phyloP scores from a whole-genome alignment of 1,284 basidiomycete genomes.

The Puccinia hordei region DNA sequence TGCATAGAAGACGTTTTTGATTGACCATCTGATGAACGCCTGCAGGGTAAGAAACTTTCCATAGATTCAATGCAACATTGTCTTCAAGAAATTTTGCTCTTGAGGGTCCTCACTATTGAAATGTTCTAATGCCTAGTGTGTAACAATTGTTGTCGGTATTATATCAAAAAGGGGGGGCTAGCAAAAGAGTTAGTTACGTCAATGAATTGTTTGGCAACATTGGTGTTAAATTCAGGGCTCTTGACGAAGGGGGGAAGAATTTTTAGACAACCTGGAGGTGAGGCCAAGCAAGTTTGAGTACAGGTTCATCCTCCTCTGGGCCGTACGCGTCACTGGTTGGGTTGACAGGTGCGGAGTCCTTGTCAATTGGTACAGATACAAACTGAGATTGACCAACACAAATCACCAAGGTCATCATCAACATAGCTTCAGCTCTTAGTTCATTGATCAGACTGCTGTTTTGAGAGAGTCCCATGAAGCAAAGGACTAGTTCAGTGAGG shows the following conservation, averaged over 20 bases:
- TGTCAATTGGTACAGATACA: conserved; percentile 95
- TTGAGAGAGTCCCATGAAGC: conserved; percentile 75
- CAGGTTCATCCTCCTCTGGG: conserved; percentile 98
- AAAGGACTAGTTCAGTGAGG: conserved; percentile 86
- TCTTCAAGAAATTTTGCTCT: conserved; percentile 99
- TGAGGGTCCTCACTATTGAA: conserved; percentile 99
- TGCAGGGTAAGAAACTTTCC: conserved; percentile 99
- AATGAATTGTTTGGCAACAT: conserved; percentile 94
- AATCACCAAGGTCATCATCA: conserved; percentile 96
- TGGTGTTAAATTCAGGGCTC: conserved; percentile 96
- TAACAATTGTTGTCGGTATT: not conserved
- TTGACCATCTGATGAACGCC: conserved; percentile 96
- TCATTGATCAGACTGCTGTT: conserved; percentile 71
- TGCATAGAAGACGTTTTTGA: conserved; percentile 99
- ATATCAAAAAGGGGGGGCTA: not conserved
- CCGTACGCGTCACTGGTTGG: conserved; percentile 97
- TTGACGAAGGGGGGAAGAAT: conserved; percentile 98
- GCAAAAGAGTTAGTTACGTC: conserved; percentile 61
- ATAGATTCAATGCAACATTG: conserved; percentile 97
- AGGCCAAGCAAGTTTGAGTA: conserved; percentile 98
- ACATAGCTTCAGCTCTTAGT: conserved; percentile 89
- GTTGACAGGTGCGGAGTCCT: conserved; percentile 97
- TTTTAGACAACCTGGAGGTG: conserved; percentile 99
- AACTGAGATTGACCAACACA: conserved; percentile 98
- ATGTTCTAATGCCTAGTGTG: conserved; percentile 77